These are phyloP conservation scores for Stereocaulon alpinum DNA, from an alignment of 495 filamentous ascomycete species.

Conservation along the genomic window DNA sequence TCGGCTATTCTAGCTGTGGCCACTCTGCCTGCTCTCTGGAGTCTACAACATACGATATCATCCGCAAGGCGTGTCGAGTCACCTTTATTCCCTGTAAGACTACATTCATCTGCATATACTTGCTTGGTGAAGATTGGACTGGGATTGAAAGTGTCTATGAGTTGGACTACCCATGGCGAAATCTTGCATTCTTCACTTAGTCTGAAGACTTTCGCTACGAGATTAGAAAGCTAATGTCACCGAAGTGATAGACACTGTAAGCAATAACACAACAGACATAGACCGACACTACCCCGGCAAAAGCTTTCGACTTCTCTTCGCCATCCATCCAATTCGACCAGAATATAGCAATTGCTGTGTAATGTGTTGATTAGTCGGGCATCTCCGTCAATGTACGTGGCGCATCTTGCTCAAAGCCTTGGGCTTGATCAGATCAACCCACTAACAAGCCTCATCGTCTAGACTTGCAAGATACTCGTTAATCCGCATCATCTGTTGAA, in stretches of 20 bases:
- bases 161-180: too few relatives aligned
- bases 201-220: background rate
- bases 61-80: background rate
- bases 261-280: background rate
- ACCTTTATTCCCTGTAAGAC: background rate
- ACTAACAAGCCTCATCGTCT: background rate
- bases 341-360: background rate
- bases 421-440: background rate
- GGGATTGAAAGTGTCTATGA: too few relatives aligned
- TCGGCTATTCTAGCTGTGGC: background rate
- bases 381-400: background rate
- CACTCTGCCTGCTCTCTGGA: background rate
- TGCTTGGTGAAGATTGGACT: too few relatives aligned
- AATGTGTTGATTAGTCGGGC: background rate
- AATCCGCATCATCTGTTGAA: background rate
- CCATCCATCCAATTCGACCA: background rate
- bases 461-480: background rate
- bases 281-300: background rate
- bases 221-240: background rate
- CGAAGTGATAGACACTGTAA: constrained; percentile 7
- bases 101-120: background rate
- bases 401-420: background rate
- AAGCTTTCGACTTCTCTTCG: background rate
- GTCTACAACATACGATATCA: background rate
- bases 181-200: too few relatives aligned